Conservation (phyloP, 306 rosid species). For the Elaeagnus macrophylla region DNA sequence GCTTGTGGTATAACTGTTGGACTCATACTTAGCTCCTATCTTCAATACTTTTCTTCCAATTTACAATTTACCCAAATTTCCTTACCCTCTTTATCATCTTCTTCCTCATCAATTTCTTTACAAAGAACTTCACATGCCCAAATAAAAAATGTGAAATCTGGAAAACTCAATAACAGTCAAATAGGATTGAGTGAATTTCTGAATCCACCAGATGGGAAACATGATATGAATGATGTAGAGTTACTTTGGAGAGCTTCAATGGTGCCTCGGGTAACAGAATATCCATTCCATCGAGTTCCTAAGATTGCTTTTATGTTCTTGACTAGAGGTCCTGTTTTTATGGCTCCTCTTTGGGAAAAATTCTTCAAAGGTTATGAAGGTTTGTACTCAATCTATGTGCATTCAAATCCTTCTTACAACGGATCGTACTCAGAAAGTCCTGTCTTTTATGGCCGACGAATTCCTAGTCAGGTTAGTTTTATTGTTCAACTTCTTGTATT, state of each 20-base stretch:
- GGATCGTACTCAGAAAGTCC: slow-evolving; percentile 45
- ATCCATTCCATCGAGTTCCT: slow-evolving; percentile 52
- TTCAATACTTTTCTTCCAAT: slow-evolving; percentile 40
- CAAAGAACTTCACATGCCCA: slow-evolving; percentile 1
- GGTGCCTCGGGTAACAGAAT: slow-evolving; percentile 33
- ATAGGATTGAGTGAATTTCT: slow-evolving; percentile 43
- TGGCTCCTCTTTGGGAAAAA: slow-evolving; percentile 77
- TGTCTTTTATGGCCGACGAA: slow-evolving; percentile 49
- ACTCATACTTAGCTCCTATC: slow-evolving; percentile 27
- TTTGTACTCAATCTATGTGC: slow-evolving; percentile 65
- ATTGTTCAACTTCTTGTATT: neutral
- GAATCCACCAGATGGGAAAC: slow-evolving; percentile 37
- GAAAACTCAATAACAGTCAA: slow-evolving; percentile 9
- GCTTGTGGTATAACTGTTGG: slow-evolving; percentile 58
- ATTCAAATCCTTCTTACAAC: slow-evolving; percentile 68
- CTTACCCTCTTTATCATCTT: slow-evolving; percentile 21
- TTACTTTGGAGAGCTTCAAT: slow-evolving; percentile 81
- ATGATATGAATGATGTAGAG: slow-evolving; percentile 64
- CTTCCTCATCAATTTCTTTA: slow-evolving; percentile 2
- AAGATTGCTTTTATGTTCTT: slow-evolving; percentile 86
- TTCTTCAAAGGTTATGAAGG: slow-evolving; percentile 72
- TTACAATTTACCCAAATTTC: slow-evolving; percentile 50
- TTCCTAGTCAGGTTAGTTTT: slow-evolving; percentile 73
- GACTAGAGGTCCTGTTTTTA: slow-evolving; percentile 56
- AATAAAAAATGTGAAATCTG: slow-evolving; percentile 2